Evolutionary conservation across 2,329 filamentous ascomycete species (phyloP).

Genomic region (Cladobotryum mycophilum): DNA sequence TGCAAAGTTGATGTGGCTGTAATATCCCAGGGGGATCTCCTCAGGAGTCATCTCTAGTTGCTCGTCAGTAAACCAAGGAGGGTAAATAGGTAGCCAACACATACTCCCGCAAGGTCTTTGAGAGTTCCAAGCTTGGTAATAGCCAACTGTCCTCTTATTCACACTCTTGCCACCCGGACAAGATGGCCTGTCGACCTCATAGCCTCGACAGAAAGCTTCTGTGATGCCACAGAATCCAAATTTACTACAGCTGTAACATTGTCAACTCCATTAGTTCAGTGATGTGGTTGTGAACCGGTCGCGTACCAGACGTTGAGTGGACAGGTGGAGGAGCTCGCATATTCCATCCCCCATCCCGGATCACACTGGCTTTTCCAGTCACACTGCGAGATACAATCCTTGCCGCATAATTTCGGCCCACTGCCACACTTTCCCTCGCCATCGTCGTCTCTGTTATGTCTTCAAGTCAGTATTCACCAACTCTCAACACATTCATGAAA

Average conservation of each 20-base stretch:
- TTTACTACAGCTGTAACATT: conserved; percentile 19
- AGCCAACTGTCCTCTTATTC: conserved; percentile 22
- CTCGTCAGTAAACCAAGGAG: not conserved
- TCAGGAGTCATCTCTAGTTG: conserved; percentile 14
- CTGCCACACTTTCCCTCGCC: conserved; percentile 7
- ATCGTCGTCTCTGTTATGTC: not conserved
- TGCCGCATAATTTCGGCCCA: conserved; percentile 4
- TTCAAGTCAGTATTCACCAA: not conserved
- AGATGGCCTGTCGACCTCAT: conserved; percentile 11
- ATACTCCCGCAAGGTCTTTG: conserved; percentile 17
- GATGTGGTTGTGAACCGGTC: not conserved
- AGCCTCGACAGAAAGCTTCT: conserved; percentile 19
- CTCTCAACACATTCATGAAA: not conserved
- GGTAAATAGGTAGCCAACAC: not conserved
- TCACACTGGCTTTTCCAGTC: conserved; percentile 24
- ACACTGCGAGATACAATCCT: conserved; percentile 17
- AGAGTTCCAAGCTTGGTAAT: conserved; percentile 26
- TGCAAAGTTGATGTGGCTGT: conserved; percentile 29
- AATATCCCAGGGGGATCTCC: conserved; percentile 19
- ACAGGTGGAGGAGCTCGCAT: conserved; percentile 20
- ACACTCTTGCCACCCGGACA: conserved; percentile 1
- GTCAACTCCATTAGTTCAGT: not conserved
- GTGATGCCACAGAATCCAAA: conserved; percentile 29
- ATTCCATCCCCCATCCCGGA: conserved; percentile 24
- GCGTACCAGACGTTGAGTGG: conserved; percentile 30